phyloP scores from a whole-genome alignment of 129 eudicot genomes.

The Oenanthe sinensis region DNA sequence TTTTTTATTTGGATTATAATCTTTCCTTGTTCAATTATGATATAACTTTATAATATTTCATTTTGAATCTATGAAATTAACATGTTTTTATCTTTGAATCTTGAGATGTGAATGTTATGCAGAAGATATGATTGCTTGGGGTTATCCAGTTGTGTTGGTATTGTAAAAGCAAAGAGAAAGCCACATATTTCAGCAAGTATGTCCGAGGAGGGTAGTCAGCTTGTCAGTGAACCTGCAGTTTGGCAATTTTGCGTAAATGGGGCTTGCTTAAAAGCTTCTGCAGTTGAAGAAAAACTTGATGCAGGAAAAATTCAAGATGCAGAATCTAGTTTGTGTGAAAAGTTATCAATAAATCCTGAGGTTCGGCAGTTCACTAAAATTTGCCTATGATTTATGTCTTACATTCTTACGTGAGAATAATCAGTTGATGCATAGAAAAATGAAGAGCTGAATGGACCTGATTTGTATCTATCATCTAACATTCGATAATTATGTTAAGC shows the following conservation, averaged over 20 bases:
- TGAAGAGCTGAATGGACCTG: neutral
- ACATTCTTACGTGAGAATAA: neutral
- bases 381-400: neutral
- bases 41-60: neutral
- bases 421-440: neutral
- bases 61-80: neutral
- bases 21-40: neutral
- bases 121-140: neutral
- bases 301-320: constrained; percentile 75
- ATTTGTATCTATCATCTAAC: neutral
- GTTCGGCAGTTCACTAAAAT: constrained; percentile 23
- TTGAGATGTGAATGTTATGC: neutral
- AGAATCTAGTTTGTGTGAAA: constrained; percentile 69
- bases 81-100: neutral
- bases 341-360: constrained; percentile 78
- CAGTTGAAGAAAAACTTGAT: constrained; percentile 68
- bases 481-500: neutral
- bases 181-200: constrained; percentile 30
- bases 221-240: constrained; percentile 32
- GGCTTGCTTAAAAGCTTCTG: constrained; percentile 43
- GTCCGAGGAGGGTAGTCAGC: constrained; percentile 32
- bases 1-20: neutral
- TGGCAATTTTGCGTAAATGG: constrained; percentile 70
- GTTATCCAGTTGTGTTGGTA: constrained; percentile 10
- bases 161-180: constrained; percentile 13